Evolutionary conservation across 352 stramenopile genomes (phyloP), one percentile per base, ranked within the genome.

Genomic region (Phytophthora sp.): DNA sequence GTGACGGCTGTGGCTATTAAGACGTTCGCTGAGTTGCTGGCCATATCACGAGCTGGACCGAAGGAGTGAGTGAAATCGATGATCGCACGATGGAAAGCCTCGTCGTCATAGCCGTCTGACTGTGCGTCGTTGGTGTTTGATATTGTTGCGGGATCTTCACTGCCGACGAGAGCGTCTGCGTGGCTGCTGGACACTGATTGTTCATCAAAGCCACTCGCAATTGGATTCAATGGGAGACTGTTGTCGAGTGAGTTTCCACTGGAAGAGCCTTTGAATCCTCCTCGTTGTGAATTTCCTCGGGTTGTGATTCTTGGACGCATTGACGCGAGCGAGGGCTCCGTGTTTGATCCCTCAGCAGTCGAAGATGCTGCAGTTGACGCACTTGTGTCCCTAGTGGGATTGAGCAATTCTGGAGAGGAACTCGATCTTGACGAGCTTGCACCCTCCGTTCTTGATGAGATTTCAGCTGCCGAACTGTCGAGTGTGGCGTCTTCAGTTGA

Each of bases 1-100:
- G 73, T 72, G 2, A 88, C 79, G 2, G 77, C 82, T 8, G 75
- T 86, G 16, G 57, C 82, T 7, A 89, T 66, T 2, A 90, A 68
- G n/a, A 86, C 58, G 36, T 90, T 88, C 1, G 68, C 76, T 1
- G 82, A 88, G 3, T 50, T 65, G 23, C 64, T 79, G 16, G 72
- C 71, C 8, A 42, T 27, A n/a, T 88, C 68, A 2, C 78, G 73
- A 23, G 83, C 56, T 50, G 69, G 53, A 6, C 50, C 56, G 4
- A 73, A 24, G 15, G 65, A 63, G 33, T 66, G 39, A 1, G 70
- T 74, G n/a, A 77, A 62, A 12, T 72, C 44, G 5, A 66, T 69
- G n/a, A 77, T 65, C 13, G 70, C 55, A 16, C 51, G 38, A 20
- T 74, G 45, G 15, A 77, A 57, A 30, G 31, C 44, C 39, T 76